Percentiles rank a stretch among this genome's conserved stretches.
phyloP scores from a whole-genome alignment of 129 eudicot genomes.

The Gnaphalium uliginosum region DNA sequence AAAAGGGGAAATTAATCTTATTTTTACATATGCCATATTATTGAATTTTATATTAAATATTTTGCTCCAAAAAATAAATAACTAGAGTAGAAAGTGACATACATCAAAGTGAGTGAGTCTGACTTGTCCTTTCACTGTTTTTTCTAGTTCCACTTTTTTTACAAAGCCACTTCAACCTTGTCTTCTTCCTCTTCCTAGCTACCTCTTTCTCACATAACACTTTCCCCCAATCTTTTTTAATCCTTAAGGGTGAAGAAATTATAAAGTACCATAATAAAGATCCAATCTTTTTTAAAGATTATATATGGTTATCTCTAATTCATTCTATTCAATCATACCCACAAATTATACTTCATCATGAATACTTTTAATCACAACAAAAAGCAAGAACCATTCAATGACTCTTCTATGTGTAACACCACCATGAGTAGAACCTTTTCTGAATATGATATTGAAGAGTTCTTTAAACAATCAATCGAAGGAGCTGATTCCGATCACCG shows the following conservation, averaged over 20 bases:
- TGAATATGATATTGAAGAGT: conserved; percentile 23
- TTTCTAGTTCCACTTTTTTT: background rate
- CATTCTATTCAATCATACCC: conserved; percentile 3
- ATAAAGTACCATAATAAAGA: conserved; percentile 4
- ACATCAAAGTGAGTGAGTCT: no score
- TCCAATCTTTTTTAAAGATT: conserved; percentile 7
- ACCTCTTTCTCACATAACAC: background rate
- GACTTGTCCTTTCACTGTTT: background rate
- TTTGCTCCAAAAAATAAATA: no score
- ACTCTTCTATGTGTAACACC: conserved; percentile 8
- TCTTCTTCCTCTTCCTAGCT: background rate
- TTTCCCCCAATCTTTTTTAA: background rate
- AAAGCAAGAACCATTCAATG: conserved; percentile 25
- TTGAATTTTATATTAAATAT: no score
- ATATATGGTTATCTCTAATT: conserved; percentile 2
- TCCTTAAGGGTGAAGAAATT: background rate
- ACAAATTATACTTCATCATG: conserved; percentile 18
- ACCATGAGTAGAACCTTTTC: conserved; percentile 22
- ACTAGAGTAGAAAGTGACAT: no score
- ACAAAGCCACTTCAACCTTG: conserved; percentile 1
- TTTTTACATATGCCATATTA: no score
- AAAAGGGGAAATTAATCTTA: no score
- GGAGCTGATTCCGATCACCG: conserved; percentile 23
- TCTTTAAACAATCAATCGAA: conserved; percentile 17
- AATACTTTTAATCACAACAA: conserved; percentile 17